Evolutionary conservation across 2,329 filamentous ascomycete species (phyloP).

Genomic region (Alternaria hordeiaustralica): DNA sequence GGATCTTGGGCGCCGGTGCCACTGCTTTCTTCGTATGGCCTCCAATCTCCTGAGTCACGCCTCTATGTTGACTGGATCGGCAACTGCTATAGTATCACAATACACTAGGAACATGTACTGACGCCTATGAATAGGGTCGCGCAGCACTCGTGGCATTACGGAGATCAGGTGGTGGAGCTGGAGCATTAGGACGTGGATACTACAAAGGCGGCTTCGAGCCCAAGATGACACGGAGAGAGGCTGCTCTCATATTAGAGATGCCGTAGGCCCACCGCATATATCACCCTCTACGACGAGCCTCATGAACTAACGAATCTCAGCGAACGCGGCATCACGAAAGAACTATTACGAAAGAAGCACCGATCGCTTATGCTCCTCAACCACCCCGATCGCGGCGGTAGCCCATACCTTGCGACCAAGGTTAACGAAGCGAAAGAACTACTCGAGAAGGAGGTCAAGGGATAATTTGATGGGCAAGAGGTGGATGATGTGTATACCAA

Average conservation of each 20-base stretch:
- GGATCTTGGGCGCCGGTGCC: slow-evolving; percentile 67
- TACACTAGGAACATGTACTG: not conserved
- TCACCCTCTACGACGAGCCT: too few species aligned
- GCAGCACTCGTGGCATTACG: slow-evolving; percentile 89
- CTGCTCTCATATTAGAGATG: slow-evolving; percentile 86
- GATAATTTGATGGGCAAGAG: not conserved
- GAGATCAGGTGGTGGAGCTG: slow-evolving; percentile 72
- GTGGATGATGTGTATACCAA: slow-evolving; percentile 20
- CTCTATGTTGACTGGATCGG: rapidly evolving
- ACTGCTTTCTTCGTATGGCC: slow-evolving; percentile 68
- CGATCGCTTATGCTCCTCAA: slow-evolving; percentile 95
- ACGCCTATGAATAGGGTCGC: slow-evolving; percentile 69
- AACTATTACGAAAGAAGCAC: slow-evolving; percentile 94
- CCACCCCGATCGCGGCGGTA: slow-evolving; percentile 96
- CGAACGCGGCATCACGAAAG: slow-evolving; percentile 85
- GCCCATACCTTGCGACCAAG: slow-evolving; percentile 95
- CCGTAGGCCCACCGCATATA: too few species aligned
- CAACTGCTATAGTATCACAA: not conserved
- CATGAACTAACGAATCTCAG: too few species aligned
- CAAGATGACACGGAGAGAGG: slow-evolving; percentile 92
- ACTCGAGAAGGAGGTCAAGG: slow-evolving; percentile 72
- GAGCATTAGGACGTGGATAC: slow-evolving; percentile 85
- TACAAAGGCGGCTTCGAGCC: slow-evolving; percentile 99
- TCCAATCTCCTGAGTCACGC: not conserved
- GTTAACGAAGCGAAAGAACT: slow-evolving; percentile 99